Evolutionary conservation across 179 eudicot species (phyloP).

Genomic region (Spinacia oleracea): DNA sequence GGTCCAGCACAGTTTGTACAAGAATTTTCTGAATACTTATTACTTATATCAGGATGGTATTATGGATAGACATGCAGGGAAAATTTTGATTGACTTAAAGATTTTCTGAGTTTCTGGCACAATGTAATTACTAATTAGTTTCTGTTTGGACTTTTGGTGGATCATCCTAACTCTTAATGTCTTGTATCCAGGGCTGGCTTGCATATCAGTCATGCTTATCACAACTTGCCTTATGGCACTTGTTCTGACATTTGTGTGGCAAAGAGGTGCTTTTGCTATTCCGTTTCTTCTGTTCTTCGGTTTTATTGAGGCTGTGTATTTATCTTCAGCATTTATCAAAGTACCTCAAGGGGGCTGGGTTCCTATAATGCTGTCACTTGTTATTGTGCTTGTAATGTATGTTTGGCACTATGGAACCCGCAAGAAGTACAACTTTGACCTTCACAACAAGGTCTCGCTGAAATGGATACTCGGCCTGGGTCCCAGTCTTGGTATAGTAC

Average conservation of each 20-base stretch:
- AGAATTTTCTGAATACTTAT: background rate
- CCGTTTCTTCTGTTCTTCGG: constrained; percentile 69
- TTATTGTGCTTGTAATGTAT: constrained; percentile 71
- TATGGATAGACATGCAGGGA: too few relatives aligned
- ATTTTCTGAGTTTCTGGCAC: background rate
- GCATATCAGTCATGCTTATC: constrained; percentile 82
- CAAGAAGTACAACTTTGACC: constrained; percentile 83
- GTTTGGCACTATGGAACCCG: constrained; percentile 94
- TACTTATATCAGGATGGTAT: background rate
- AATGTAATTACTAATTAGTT: background rate
- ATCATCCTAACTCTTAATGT: constrained; percentile 22
- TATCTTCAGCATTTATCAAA: constrained; percentile 71
- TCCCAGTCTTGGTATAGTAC: constrained; percentile 92
- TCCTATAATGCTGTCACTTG: constrained; percentile 61
- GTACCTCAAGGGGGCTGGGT: constrained; percentile 98
- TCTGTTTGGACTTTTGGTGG: background rate
- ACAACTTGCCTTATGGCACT: constrained; percentile 90
- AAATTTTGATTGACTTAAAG: background rate
- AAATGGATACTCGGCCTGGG: constrained; percentile 94
- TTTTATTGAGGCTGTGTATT: constrained; percentile 62
- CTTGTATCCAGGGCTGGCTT: constrained; percentile 68
- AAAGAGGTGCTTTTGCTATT: constrained; percentile 50
- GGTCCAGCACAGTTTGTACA: background rate
- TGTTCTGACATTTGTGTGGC: constrained; percentile 72
- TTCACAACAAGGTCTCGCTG: constrained; percentile 88